Conservation (phyloP, 345 rosid genomes). For the Barbarea vulgaris region DNA sequence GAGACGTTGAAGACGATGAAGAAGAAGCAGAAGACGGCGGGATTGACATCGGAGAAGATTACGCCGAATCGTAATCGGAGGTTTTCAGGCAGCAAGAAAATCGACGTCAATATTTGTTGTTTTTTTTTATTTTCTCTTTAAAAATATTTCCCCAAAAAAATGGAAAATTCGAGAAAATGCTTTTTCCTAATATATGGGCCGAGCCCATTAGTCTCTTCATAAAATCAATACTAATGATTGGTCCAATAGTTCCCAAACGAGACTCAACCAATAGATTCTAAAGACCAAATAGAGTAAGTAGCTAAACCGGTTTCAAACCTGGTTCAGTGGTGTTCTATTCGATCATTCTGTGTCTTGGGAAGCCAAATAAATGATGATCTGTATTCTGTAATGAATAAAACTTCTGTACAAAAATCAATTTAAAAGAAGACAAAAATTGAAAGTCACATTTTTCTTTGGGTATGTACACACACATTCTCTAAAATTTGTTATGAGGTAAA, state of each 20-base stretch:
- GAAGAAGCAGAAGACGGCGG: slow-evolving; percentile 46
- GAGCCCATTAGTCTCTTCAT: slow-evolving; percentile 5
- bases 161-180: background rate
- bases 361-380: no score
- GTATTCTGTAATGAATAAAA: no score
- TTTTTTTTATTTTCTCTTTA: background rate
- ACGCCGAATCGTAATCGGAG: slow-evolving; percentile 20
- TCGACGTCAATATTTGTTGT: slow-evolving; percentile 4
- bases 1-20: slow-evolving; percentile 44
- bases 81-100: background rate
- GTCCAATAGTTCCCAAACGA: background rate
- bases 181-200: slow-evolving; percentile 11
- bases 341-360: no score
- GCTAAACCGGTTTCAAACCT: no score
- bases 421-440: no score
- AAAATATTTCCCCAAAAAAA: background rate
- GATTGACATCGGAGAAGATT: slow-evolving; percentile 47
- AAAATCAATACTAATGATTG: background rate
- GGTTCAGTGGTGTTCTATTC: no score
- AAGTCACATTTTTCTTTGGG: background rate
- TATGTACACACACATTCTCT: no score
- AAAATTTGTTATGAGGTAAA: no score
- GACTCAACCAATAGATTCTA: background rate
- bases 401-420: no score
- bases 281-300: no score